Evolutionary conservation across 495 filamentous ascomycete species (phyloP).

Genomic region (Bryoglossum gracile): DNA sequence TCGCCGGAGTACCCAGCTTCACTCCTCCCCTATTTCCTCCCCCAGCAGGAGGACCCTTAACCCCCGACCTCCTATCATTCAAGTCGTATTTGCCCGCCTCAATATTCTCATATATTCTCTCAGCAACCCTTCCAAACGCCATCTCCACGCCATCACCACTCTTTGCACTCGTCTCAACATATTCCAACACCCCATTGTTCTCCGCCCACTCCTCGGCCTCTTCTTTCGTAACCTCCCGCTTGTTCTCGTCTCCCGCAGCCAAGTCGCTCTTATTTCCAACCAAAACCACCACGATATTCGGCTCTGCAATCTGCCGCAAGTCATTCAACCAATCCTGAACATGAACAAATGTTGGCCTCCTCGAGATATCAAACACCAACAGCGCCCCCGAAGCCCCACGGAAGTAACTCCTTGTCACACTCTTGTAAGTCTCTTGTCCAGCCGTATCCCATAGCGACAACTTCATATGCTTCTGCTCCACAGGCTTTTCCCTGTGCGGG

Average conservation of each 20-base stretch:
- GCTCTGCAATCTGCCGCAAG: slow-evolving; percentile 85
- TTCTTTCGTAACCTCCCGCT: slow-evolving; percentile 65
- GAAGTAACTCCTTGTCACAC: slow-evolving; percentile 92
- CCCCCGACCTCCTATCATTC: slow-evolving; percentile 88
- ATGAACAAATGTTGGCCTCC: slow-evolving; percentile 74
- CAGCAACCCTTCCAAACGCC: slow-evolving; percentile 87
- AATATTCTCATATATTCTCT: slow-evolving; percentile 92
- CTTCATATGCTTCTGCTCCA: slow-evolving; percentile 68
- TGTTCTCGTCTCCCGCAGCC: slow-evolving; percentile 48
- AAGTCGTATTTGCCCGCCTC: slow-evolving; percentile 89
- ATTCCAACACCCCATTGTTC: slow-evolving; percentile 72
- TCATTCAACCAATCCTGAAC: slow-evolving; percentile 89
- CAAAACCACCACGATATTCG: slow-evolving; percentile 84
- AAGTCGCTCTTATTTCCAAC: slow-evolving; percentile 95
- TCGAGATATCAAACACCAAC: slow-evolving; percentile 89
- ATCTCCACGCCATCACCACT: slow-evolving; percentile 86
- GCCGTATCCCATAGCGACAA: slow-evolving; percentile 86
- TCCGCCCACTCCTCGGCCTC: slow-evolving; percentile 87
- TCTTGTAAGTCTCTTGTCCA: slow-evolving; percentile 94
- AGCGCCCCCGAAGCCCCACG: slow-evolving; percentile 86
- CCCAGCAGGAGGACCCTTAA: slow-evolving; percentile 61
- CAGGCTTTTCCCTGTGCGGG: slow-evolving; percentile 20
- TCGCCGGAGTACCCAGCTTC: slow-evolving; percentile 31
- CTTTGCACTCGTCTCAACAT: slow-evolving; percentile 95
- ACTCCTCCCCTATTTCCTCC: slow-evolving; percentile 31